Base-by-base conservation (phyloP, 2,329 filamentous ascomycete genomes). In the Tympanopsis confertula region DNA sequence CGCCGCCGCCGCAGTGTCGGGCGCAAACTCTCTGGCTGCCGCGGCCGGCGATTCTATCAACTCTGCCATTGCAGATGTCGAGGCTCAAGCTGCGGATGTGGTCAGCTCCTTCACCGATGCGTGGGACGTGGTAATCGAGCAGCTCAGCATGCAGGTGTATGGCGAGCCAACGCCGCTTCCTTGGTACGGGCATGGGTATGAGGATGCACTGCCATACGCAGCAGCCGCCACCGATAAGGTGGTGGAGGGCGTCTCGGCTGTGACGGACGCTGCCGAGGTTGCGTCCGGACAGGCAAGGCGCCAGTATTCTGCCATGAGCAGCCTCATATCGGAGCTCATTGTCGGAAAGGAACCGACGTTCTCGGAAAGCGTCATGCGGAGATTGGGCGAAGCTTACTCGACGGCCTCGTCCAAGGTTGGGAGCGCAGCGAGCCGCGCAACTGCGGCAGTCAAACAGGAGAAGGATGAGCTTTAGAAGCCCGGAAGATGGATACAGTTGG, bases 271-370 rank as follows among this genome's bases (percentile, higher is more conserved):
- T n/a, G n/a, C n/a, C n/a, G n/a, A n/a, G n/a, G n/a, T n/a, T n/a
- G n/a, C n/a, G n/a, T n/a, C n/a, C n/a, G n/a, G n/a, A n/a, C n/a
- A n/a, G n/a, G n/a, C n/a, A n/a, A 63, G 65, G 4, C 66, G 71
- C 35, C 80, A 86, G 48, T 88, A 85, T 46, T 69, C 72, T 4
- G 75, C 75, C 19, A 70, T 93, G 4, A 77, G 79, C 52, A 73
- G 71, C 12, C 69, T 91, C 2, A 69, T 94, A 12, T 82, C 81
- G 1, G 86, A 93, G 55, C 65, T 93, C 1, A 66, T 94, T 13
- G 61, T 70, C 29, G 86, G 83, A 38, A 86, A 81, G 54, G 86
- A 93, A 52, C 79, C 84, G 1, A 76, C 78, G 13, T 93, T 86
- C 49, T 86, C 81, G 0, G 83, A 93, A 50, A 87, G 82, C 41